Evolutionary conservation across 345 rosid species (phyloP), one percentile per base, ranked within the genome.

Genomic region (Diplotaxis tenuifolia): DNA sequence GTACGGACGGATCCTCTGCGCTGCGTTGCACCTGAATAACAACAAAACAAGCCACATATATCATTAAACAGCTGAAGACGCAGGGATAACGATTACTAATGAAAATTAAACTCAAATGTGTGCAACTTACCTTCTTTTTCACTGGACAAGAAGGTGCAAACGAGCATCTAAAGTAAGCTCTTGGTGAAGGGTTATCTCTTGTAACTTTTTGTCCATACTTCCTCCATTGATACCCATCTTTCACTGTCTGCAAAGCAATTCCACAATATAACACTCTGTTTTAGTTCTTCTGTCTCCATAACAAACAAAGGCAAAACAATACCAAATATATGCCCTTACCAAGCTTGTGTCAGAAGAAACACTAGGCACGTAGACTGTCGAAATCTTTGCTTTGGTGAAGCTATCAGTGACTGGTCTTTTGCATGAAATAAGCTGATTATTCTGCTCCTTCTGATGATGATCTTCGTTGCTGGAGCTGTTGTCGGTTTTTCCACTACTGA

Each of bases 131-230:
- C 96, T 88, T 95, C 86, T 88, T 95, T 70, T 92, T 95, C 2
- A 89, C 99, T 0, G 96, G 93, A 77, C 99, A 95, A 62, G 71
- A 65, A 8, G 97, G 99, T 12, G 99, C 97, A 60, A 81, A 86
- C 1, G 97, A 95, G 78, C 99, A 92, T 75, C 83, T 87, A 72
- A 82, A 95, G 83, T 95, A 95, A 71, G 99, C 99, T 66, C 99
- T 86, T 9, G 99, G 99, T 6, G 89, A 95, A 2, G 99, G 96
- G 77, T 95, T 95, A 59, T 95, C 96, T 80, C 92, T 87, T 12
- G 99, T 95, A 16, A 95, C 99, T 78, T 95, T 95, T 75, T 95
- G 99, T 12, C 99, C 99, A 31, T 95, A 95, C 77, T 95, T 95
- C 71, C 99, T 84, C 99, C 97, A 95, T 76, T 88, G 96, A 77